phyloP scores from a whole-genome alignment of 2,329 filamentous ascomycete genomes.

The Clonostachys solani region DNA sequence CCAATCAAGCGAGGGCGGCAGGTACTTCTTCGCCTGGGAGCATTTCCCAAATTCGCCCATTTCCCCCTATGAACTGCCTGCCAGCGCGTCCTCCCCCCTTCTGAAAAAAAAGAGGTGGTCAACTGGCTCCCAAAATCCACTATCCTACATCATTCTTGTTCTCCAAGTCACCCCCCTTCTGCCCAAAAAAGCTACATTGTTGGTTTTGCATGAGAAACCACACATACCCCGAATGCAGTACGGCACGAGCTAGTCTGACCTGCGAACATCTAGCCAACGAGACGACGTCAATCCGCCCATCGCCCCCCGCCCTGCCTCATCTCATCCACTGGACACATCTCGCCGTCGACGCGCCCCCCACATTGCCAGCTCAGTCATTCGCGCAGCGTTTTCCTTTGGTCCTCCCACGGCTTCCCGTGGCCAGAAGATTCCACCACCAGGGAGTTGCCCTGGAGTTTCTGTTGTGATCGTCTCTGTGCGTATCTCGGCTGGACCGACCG shows the following conservation, averaged over 20 bases:
- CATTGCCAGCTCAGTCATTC: not conserved
- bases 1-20: too few relatives aligned
- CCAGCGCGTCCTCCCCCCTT: not conserved
- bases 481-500: too few relatives aligned
- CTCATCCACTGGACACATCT: conserved; percentile 5
- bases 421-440: too few relatives aligned
- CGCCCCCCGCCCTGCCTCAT: conserved; percentile 10
- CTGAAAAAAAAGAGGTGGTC: not conserved
- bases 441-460: too few relatives aligned
- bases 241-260: not conserved
- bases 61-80: not conserved
- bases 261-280: not conserved
- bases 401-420: too few relatives aligned
- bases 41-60: not conserved
- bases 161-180: not conserved
- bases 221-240: not conserved
- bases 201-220: not conserved
- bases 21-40: not conserved
- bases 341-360: not conserved
- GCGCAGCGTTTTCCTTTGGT: too few relatives aligned
- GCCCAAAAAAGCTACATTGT: not conserved
- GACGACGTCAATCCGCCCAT: conserved; percentile 7
- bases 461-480: too few relatives aligned
- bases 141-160: not conserved
- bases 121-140: not conserved